These are phyloP conservation scores for Sclerotinia glacialis DNA, from an alignment of 2,329 filamentous ascomycete species.

Conservation along the genomic window DNA sequence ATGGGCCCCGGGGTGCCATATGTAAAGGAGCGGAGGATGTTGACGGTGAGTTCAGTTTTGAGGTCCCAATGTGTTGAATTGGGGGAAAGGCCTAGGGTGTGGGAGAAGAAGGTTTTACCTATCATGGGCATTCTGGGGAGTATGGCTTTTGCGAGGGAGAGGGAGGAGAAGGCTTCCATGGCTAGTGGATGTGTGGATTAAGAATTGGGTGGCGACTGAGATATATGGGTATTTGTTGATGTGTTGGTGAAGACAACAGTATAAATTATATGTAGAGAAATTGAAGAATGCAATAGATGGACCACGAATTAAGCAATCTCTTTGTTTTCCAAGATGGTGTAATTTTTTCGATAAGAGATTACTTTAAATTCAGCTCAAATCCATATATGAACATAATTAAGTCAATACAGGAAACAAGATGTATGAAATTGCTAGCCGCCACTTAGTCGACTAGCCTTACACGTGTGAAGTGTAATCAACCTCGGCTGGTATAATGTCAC, in stretches of 20 bases:
- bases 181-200: background rate
- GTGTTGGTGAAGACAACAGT: background rate
- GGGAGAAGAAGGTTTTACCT: constrained; percentile 57
- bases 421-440: background rate
- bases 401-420: background rate
- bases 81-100: constrained; percentile 65
- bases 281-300: background rate
- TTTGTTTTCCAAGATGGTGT: background rate
- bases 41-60: constrained; percentile 68
- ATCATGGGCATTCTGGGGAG: constrained; percentile 60
- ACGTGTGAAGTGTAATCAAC: background rate
- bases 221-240: background rate
- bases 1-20: constrained; percentile 44
- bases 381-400: background rate
- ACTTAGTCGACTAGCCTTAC: background rate
- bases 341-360: background rate
- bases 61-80: constrained; percentile 76
- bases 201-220: background rate
- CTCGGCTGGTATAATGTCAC: background rate
- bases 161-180: constrained; percentile 39
- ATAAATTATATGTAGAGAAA: no score
- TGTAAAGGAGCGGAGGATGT: constrained; percentile 66
- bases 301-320: background rate
- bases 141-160: constrained; percentile 32
- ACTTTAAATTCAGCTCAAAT: background rate